These are phyloP conservation scores for Lasiosphaeriaceae sp. DNA, from an alignment of 495 filamentous ascomycete species.

Conservation along the genomic window DNA sequence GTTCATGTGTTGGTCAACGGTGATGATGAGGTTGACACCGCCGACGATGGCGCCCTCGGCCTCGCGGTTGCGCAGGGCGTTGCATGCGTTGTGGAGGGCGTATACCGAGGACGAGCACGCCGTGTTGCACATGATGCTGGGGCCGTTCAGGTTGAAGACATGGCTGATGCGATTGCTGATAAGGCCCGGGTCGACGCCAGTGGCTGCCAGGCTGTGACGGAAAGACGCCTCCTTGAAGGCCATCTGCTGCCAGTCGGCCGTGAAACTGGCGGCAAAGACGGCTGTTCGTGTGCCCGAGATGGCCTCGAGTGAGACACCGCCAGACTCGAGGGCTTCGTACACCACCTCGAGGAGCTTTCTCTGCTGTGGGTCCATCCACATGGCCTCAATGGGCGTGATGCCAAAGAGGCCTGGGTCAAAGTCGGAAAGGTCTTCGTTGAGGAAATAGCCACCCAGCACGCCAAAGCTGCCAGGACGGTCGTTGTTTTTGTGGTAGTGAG, in stretches of 20 bases:
- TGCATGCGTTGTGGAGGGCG: conserved; percentile 49
- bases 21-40: conserved; percentile 48
- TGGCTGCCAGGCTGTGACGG: conserved; percentile 21
- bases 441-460: conserved; percentile 68
- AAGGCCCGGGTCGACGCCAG: conserved; percentile 26
- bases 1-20: conserved; percentile 31
- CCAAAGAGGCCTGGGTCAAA: conserved; percentile 56
- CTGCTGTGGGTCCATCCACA: conserved; percentile 51
- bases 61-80: conserved; percentile 41
- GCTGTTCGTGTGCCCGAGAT: background rate
- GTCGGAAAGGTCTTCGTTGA: conserved; percentile 20
- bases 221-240: conserved; percentile 49
- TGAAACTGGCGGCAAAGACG: conserved; percentile 60
- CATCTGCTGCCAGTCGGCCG: conserved; percentile 22
- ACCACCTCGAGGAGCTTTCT: conserved; percentile 45
- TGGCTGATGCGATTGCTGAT: conserved; percentile 49
- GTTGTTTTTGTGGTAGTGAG: background rate
- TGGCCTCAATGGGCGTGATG: conserved; percentile 42
- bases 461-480: background rate
- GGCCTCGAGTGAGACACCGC: conserved; percentile 48
- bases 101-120: conserved; percentile 53
- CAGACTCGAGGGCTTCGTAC: conserved; percentile 50
- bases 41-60: conserved; percentile 42
- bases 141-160: conserved; percentile 43
- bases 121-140: conserved; percentile 43